Percentiles rank a stretch among this genome's conserved stretches.
phyloP scores from a whole-genome alignment of 306 rosid genomes.

The Rosa rugosa region DNA sequence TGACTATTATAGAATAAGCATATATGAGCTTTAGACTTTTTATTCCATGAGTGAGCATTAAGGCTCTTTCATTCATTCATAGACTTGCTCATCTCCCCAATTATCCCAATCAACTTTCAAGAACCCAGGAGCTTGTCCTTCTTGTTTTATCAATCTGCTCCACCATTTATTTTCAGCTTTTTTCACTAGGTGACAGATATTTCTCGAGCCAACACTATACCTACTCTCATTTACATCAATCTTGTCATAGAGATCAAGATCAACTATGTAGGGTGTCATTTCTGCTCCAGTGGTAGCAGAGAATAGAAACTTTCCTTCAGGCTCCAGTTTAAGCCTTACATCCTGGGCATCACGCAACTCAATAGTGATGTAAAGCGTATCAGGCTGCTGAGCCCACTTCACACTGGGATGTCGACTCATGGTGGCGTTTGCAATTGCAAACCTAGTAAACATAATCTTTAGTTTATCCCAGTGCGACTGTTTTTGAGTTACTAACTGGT shows the following conservation, averaged over 20 bases:
- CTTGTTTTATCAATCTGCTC: conserved; percentile 60
- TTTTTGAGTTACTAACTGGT: background rate
- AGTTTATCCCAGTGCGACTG: background rate
- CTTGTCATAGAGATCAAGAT: conserved; percentile 56
- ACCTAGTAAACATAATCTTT: background rate
- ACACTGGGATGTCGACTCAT: conserved; percentile 69
- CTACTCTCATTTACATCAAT: conserved; percentile 62
- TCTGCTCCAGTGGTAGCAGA: conserved; percentile 53
- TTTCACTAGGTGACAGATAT: conserved; percentile 46
- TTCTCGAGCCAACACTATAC: conserved; percentile 51
- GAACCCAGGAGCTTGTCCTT: conserved; percentile 56
- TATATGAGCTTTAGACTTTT: too few species aligned
- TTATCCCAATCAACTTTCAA: conserved; percentile 75
- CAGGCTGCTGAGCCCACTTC: conserved; percentile 77
- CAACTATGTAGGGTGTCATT: conserved; percentile 53
- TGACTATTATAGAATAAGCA: too few species aligned
- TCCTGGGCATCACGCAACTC: conserved; percentile 66
- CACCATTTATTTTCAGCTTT: conserved; percentile 70
- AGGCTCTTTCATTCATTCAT: too few species aligned
- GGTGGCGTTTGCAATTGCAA: background rate
- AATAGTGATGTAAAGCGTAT: conserved; percentile 53
- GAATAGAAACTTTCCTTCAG: conserved; percentile 41
- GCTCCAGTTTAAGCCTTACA: conserved; percentile 49
- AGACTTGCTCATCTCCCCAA: too few species aligned
- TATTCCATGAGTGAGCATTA: too few species aligned